Base-by-base conservation (phyloP, 169 alveolate species). In the Plasmodium berghei region DNA sequence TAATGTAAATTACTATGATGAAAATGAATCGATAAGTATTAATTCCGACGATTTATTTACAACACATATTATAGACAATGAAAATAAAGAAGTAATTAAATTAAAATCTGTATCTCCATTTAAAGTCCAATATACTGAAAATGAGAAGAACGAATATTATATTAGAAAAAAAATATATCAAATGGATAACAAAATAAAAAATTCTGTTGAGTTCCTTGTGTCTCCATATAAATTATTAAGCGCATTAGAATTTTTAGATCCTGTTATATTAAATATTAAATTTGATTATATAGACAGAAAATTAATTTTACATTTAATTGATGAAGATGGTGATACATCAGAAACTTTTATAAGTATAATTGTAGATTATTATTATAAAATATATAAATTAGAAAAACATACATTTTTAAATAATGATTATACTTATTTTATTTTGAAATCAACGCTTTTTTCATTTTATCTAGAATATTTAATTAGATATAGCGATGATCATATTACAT, bases 191-290 rank as follows among this genome's bases (percentile, higher is more conserved):
- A 83, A 67, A 18, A 67, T 55, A 16, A 67, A 66, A 6, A 64
- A 67, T n/a, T 28, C 20, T 16, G 14, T 80, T 22, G 90, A 80
- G 42, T 80, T 80, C 56, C 90, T 80, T 49, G 90, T 80, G 0
- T 80, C 85, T 6, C 90, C 69, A 9, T 67, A 67, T 28, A 83
- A 80, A 67, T 40, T 80, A 67, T 71, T 80, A 69, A 80, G 73
- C 12, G 85, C 90, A 16, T 26, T 80, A 22, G 90, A 80, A 42
- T 80, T 80, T 24, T 22, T 80, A 22, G 72, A 80, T 34, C 75
- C 90, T 4, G 58, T 80, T 20, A 70, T 80, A 40, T 80, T 80
- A 91, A 52, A 95, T 85, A 63, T 92, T 56, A 45, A 90, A 77
- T 56, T 90, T 70, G 88, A 87, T 16, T 72, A 64, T 26, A 0